These are phyloP conservation scores for Nannizziopsis arthrosporioides DNA, from an alignment of 2,329 filamentous ascomycete species.

Conservation along the genomic window DNA sequence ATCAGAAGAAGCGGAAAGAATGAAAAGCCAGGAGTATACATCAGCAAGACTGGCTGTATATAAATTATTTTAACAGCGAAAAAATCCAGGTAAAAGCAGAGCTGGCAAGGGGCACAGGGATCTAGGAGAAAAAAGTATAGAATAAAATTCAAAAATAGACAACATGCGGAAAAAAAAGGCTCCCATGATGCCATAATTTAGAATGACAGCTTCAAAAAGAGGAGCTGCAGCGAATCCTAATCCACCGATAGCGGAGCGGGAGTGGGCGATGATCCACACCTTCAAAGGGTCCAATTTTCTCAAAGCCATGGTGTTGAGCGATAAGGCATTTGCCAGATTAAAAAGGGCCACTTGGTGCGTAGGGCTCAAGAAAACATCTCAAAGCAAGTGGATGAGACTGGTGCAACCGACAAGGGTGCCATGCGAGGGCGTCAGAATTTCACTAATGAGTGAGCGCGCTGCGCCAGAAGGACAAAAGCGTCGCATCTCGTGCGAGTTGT, in stretches of 20 bases:
- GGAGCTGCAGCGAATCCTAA: background rate
- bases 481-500: too few species aligned
- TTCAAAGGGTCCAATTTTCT: background rate
- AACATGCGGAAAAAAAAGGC: background rate
- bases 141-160: background rate
- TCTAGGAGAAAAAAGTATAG: slow-evolving; percentile 15
- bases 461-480: too few species aligned
- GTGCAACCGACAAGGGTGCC: too few species aligned
- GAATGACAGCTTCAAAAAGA: background rate
- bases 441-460: too few species aligned
- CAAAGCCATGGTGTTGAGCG: too few species aligned
- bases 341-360: too few species aligned
- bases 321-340: too few species aligned
- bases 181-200: background rate
- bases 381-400: too few species aligned
- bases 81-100: background rate
- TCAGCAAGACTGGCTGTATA: background rate
- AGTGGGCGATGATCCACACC: slow-evolving; percentile 1
- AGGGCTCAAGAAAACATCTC: too few species aligned
- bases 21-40: background rate
- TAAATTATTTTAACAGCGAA: background rate
- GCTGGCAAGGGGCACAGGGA: slow-evolving; percentile 7
- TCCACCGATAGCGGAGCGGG: slow-evolving; percentile 8
- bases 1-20: background rate
- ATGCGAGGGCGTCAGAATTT: too few species aligned